Evolutionary conservation across 108 stramenopile genomes (phyloP), one percentile per base, ranked within the genome.

Genomic region (Stephanodiscus triporus): DNA sequence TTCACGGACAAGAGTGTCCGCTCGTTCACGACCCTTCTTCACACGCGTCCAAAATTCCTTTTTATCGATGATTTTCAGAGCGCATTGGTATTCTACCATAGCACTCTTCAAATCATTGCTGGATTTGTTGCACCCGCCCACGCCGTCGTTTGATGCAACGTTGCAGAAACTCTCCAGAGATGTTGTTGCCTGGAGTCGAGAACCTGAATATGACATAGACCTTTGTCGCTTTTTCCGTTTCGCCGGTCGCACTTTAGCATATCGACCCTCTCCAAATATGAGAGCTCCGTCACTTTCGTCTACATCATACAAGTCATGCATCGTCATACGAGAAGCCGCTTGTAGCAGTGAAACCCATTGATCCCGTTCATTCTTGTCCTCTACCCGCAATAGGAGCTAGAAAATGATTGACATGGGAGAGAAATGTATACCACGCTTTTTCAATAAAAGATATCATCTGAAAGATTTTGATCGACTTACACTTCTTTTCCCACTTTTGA

Each of bases 11-110:
- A 97, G 68, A 2, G 97, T 93, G 83, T 97, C 97, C 13, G 84
- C 82, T 50, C 97, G 85, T 80, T 97, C 97, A 67, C 79, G 69
- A 16, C 88, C 91, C 67, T 84, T 86, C n/a, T 86, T 80, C 26
- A 96, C 96, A 16, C 88, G 84, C 40, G 76, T 63, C 95, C 96
- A 96, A 84, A 97, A 97, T 54, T 91, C 85, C 54, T 72, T 83
- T 82, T 97, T 97, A 79, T 94, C 85, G 63, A 97, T 84, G 23
- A 97, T 79, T 85, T 97, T 96, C 14, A 97, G 47, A 1, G 96
- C 96, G 48, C 91, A 85, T 51, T 89, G 83, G 55, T 66, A 75
- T 56, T 85, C 73, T n/a, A 36, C 26, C 36, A 51, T 42, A 17
- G 58, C 20, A 22, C 53, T 45, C 13, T 43, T 16, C 17, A 66